Evolutionary conservation across 1,139 yeast species (phyloP).

Genomic region (Oligophagozyma castellii): DNA sequence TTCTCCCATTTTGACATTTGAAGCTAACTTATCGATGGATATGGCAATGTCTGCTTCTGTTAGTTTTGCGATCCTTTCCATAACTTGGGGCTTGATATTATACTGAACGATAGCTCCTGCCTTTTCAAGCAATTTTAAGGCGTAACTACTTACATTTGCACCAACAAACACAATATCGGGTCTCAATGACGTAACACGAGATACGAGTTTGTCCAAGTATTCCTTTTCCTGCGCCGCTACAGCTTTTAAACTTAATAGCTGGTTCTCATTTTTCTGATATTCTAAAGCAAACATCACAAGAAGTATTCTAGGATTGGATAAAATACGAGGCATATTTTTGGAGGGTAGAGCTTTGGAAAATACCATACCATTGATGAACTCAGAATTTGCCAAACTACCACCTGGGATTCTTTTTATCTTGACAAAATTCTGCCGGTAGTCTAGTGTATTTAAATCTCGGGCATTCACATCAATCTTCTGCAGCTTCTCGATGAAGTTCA

Average conservation of each 20-base stretch:
- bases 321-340: slow-evolving; percentile 55
- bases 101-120: slow-evolving; percentile 69
- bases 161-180: slow-evolving; percentile 78
- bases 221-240: slow-evolving; percentile 83
- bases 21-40: slow-evolving; percentile 51
- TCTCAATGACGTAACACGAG: slow-evolving; percentile 57
- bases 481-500: slow-evolving; percentile 31
- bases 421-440: slow-evolving; percentile 65
- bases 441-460: slow-evolving; percentile 58
- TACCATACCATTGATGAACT: slow-evolving; percentile 61
- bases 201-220: slow-evolving; percentile 68
- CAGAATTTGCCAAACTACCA: slow-evolving; percentile 46
- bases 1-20: slow-evolving; percentile 50
- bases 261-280: slow-evolving; percentile 57
- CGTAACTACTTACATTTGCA: slow-evolving; percentile 73
- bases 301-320: slow-evolving; percentile 61
- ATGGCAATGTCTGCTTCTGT: slow-evolving; percentile 71
- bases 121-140: slow-evolving; percentile 55
- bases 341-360: slow-evolving; percentile 81
- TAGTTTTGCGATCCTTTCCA: slow-evolving; percentile 65
- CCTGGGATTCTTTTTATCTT: slow-evolving; percentile 80
- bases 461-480: slow-evolving; percentile 41
- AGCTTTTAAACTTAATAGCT: slow-evolving; percentile 68
- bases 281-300: slow-evolving; percentile 83
- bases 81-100: slow-evolving; percentile 69